A percentile compares a stretch with the other conserved stretches of the same genome.
Conservation (phyloP, 1,139 yeast genomes). For the Geotrichum aggregatum region DNA sequence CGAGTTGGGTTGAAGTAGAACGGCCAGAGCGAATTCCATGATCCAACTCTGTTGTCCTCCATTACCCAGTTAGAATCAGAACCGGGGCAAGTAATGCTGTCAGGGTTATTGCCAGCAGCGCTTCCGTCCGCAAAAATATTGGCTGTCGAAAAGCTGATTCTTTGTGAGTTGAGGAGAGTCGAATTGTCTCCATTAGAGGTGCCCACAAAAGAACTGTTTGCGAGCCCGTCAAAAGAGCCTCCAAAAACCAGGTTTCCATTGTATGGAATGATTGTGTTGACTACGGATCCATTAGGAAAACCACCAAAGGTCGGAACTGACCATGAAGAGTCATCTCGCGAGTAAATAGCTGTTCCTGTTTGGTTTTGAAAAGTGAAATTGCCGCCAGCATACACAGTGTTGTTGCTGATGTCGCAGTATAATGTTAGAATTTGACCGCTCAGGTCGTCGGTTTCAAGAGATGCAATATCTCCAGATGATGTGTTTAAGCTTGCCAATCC, state of each 20-base stretch:
- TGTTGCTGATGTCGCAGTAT: constrained; percentile 46
- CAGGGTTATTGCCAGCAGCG: constrained; percentile 40
- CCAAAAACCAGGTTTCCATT: constrained; percentile 64
- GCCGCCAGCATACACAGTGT: constrained; percentile 76
- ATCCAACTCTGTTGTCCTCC: constrained; percentile 51
- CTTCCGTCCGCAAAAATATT: constrained; percentile 52
- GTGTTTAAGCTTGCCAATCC: constrained; percentile 57
- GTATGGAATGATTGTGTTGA: constrained; percentile 61
- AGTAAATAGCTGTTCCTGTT: constrained; percentile 64
- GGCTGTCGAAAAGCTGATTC: constrained; percentile 62
- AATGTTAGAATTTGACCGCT: constrained; percentile 55
- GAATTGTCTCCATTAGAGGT: constrained; percentile 38
- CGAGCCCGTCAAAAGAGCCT: constrained; percentile 66
- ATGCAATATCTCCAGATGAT: constrained; percentile 43
- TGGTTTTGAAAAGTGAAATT: constrained; percentile 54
- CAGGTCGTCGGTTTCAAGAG: constrained; percentile 42
- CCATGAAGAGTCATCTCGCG: constrained; percentile 46
- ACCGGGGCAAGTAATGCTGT: constrained; percentile 59
- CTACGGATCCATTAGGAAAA: constrained; percentile 55
- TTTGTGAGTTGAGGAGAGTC: constrained; percentile 56
- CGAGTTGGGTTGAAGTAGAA: constrained; percentile 63
- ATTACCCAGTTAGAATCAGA: constrained; percentile 54
- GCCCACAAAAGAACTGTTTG: constrained; percentile 44
- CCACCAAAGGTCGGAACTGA: constrained; percentile 68
- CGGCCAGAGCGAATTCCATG: constrained; percentile 64